Percentiles rank a stretch among this genome's conserved stretches.
Conservation (phyloP, 768 basidiomycete species). For the Pleurotus ostreatus region DNA sequence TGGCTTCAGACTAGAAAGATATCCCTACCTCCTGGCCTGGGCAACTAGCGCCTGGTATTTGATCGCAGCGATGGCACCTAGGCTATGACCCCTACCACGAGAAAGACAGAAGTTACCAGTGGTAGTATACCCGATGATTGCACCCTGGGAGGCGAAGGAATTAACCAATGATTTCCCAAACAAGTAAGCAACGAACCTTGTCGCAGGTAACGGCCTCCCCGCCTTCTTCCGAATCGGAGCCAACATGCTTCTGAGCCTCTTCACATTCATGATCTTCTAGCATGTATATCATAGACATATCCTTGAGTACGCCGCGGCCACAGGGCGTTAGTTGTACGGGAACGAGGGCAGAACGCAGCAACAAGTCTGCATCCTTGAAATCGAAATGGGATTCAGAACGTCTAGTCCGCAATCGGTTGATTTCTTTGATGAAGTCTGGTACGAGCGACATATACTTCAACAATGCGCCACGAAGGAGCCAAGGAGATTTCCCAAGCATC, state of each 20-base stretch:
- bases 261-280: constrained; percentile 46
- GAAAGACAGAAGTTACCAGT: constrained; percentile 81
- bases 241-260: too few species aligned
- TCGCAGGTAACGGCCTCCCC: too few species aligned
- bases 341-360: constrained; percentile 63
- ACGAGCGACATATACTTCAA: constrained; percentile 26
- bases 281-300: constrained; percentile 70
- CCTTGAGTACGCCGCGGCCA: constrained; percentile 67
- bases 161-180: too few species aligned
- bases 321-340: constrained; percentile 60
- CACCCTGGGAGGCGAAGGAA: constrained; percentile 19
- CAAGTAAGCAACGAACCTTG: too few species aligned
- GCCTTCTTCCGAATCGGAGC: too few species aligned
- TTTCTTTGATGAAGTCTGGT: constrained; percentile 40
- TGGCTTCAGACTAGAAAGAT: too few species aligned
- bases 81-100: constrained; percentile 71
- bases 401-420: constrained; percentile 60
- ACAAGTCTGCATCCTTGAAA: constrained; percentile 30
- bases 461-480: constrained; percentile 63
- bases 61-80: constrained; percentile 67
- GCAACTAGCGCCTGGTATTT: constrained; percentile 40
- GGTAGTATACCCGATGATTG: constrained; percentile 78
- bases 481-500: constrained; percentile 30
- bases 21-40: too few species aligned
- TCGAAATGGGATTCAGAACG: constrained; percentile 39